phyloP scores from a whole-genome alignment of 257 asterid genomes.

The Echium plantagineum region DNA sequence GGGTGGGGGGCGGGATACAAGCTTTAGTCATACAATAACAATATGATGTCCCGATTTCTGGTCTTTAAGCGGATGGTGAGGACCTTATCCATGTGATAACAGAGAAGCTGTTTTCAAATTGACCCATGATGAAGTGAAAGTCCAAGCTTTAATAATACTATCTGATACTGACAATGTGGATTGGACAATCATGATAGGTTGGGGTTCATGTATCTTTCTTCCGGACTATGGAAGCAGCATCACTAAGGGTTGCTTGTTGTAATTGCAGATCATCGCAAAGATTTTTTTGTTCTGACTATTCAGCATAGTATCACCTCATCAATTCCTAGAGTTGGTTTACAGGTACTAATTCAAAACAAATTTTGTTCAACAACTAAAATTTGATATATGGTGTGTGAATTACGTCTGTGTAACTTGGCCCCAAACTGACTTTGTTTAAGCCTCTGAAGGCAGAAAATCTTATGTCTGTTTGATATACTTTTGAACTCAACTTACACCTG shows the following conservation, averaged over 20 bases:
- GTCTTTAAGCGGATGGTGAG: too few species aligned
- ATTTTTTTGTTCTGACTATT: conserved; percentile 44
- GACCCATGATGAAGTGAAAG: too few species aligned
- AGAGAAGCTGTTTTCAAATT: too few species aligned
- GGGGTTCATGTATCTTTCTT: neutral
- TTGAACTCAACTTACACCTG: neutral
- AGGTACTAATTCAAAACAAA: conserved; percentile 32
- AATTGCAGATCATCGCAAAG: conserved; percentile 39
- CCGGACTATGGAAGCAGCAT: neutral
- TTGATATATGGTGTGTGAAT: neutral
- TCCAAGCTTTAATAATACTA: too few species aligned
- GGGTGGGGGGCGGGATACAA: neutral
- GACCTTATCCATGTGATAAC: too few species aligned
- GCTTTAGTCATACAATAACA: too few species aligned
- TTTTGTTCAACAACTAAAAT: neutral
- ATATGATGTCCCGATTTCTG: too few species aligned
- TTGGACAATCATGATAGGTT: too few species aligned
- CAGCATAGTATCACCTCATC: conserved; percentile 88
- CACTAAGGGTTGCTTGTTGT: neutral
- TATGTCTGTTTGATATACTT: conserved; percentile 2
- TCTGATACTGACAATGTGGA: too few species aligned
- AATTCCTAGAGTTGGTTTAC: conserved; percentile 85
- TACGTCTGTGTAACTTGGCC: neutral
- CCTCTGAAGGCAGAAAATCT: neutral
- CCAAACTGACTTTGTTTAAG: neutral